Conservation (phyloP, 2,329 filamentous ascomycete species). For the Coleophoma cylindrospora region DNA sequence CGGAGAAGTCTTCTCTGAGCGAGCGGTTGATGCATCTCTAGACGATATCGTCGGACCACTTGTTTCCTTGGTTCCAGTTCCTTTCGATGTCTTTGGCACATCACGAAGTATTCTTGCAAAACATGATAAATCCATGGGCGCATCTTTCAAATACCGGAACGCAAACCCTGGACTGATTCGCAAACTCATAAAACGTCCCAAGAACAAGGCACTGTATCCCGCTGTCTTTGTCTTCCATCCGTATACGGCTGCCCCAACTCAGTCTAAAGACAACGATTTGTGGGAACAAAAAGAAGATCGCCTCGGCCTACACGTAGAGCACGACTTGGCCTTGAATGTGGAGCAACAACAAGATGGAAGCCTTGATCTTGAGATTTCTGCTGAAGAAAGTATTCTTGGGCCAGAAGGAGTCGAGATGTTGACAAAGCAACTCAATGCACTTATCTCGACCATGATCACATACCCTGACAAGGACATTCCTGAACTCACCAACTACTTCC, state of each 20-base stretch:
- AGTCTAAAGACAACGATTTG: slow-evolving; percentile 4
- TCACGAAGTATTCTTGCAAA: slow-evolving; percentile 17
- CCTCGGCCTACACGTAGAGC: slow-evolving; percentile 28
- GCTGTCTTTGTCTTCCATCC: slow-evolving; percentile 29
- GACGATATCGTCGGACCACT: slow-evolving; percentile 26
- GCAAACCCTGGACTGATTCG: neutral
- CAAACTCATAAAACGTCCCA: slow-evolving; percentile 19
- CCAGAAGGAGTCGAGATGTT: slow-evolving; percentile 23
- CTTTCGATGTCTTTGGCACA: slow-evolving; percentile 21
- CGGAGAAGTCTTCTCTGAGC: slow-evolving; percentile 27
- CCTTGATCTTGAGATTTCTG: slow-evolving; percentile 22
- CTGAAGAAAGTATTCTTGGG: slow-evolving; percentile 20
- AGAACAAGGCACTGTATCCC: slow-evolving; percentile 25
- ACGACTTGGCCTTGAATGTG: slow-evolving; percentile 28
- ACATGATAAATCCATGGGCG: neutral
- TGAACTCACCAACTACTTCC: slow-evolving; percentile 19
- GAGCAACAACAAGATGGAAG: slow-evolving; percentile 15
- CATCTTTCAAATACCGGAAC: neutral
- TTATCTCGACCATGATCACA: slow-evolving; percentile 23
- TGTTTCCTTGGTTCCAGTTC: slow-evolving; percentile 28
- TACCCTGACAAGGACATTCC: slow-evolving; percentile 20
- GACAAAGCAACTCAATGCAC: slow-evolving; percentile 23
- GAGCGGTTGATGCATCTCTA: slow-evolving; percentile 21
- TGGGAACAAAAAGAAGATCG: slow-evolving; percentile 23
- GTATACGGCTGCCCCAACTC: slow-evolving; percentile 2